phyloP scores from a whole-genome alignment of 129 eudicot species.

The Saposhnikovia divaricata region DNA sequence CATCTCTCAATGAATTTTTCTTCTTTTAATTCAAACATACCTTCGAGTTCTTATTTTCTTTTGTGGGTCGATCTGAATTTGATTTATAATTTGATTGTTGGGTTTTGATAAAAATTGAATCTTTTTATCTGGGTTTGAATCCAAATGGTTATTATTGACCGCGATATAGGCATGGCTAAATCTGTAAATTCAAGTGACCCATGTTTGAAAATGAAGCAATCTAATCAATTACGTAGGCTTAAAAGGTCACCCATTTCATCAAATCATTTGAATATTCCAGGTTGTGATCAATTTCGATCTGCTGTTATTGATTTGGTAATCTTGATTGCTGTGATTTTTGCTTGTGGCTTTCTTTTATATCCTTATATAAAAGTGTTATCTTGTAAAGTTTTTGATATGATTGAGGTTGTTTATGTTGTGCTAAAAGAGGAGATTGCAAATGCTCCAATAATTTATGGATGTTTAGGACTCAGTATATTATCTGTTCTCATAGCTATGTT shows the following conservation, averaged over 20 bases:
- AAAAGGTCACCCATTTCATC: slow-evolving; percentile 27
- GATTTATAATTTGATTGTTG: slow-evolving; percentile 11
- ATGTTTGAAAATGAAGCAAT: slow-evolving; percentile 32
- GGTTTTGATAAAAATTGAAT: neutral
- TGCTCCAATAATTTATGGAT: slow-evolving; percentile 50
- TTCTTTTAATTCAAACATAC: neutral
- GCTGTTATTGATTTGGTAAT: slow-evolving; percentile 64
- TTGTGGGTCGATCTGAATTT: slow-evolving; percentile 34
- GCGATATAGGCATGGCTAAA: slow-evolving; percentile 55
- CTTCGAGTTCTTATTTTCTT: no score
- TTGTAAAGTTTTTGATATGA: slow-evolving; percentile 20
- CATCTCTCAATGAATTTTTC: neutral
- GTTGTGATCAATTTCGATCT: slow-evolving; percentile 55
- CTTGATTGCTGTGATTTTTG: slow-evolving; percentile 52
- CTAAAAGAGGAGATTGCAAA: slow-evolving; percentile 33
- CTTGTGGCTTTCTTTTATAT: slow-evolving; percentile 54
- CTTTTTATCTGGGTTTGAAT: slow-evolving; percentile 16
- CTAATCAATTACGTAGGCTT: slow-evolving; percentile 25
- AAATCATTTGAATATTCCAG: slow-evolving; percentile 40
- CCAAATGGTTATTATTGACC: slow-evolving; percentile 85
- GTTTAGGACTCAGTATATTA: slow-evolving; percentile 38
- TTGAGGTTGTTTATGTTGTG: slow-evolving; percentile 17
- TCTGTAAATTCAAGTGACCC: slow-evolving; percentile 37
- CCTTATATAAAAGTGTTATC: slow-evolving; percentile 33
- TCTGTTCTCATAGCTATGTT: slow-evolving; percentile 35